Evolutionary conservation across 495 filamentous ascomycete species (phyloP), one percentile per base, ranked within the genome.

Genomic region (Chaetomium fimeti): DNA sequence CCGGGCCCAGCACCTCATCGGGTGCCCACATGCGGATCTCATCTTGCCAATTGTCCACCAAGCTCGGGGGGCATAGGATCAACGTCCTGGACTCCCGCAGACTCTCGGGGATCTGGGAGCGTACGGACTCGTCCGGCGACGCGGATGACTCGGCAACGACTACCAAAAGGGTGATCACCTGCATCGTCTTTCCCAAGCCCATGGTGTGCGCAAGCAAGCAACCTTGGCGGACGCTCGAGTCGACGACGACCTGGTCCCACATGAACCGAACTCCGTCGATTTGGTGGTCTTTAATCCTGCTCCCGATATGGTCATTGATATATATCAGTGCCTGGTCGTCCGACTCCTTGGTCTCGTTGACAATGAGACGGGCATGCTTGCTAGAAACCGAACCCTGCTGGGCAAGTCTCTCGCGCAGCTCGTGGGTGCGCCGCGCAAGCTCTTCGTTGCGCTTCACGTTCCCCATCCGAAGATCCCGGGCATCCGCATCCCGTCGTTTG

Each of bases 131-230:
- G 48, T 92, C 81, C 2, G 73, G 38, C 0, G 90, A 93, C 16
- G 69, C 63, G 24, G 87, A 80, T 2, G 91, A 84, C 63, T 87
- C 79, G 8, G 86, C 79, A 61, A 97, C 85, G 18, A 91, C 88
- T 5, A 89, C 80, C 2, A 97, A 81, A 43, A 97, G 75, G 0
- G 91, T 88, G 65, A 97, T 91, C 2, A 85, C 84, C 77, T 97
- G 93, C 85, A 96, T 90, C 0, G 93, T 96, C 75, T 98, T 98
- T 16, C 93, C 93, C 18, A 98, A 75, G 2, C 93, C 93, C 93
- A 96, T 96, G 1, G 91, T 91, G 72, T 97, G 93, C 2, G 93
- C 91, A 32, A 98, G 82, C 3, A 97, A 78, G 68, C 91, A 95
- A 7, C 93, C 93, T 71, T 89, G 85, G 27, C 77, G 78, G 4